Conservation (phyloP, 306 rosid genomes). For the Cicer bijugum region DNA sequence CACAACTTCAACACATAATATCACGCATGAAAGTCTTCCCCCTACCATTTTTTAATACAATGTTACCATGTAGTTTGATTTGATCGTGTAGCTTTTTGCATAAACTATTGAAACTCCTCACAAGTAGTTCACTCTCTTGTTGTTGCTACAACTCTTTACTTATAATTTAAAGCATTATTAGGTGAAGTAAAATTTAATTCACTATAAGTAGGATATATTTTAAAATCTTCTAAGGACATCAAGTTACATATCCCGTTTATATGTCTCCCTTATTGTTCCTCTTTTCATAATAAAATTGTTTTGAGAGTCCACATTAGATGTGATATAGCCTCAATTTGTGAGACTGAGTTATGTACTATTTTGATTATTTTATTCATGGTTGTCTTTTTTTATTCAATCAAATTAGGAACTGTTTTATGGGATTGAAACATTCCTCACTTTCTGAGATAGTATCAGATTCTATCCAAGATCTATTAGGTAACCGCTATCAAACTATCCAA, state of each 20-base stretch:
- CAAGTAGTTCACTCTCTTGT: not conserved
- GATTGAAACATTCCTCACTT: not conserved
- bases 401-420: too few species aligned
- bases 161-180: not conserved
- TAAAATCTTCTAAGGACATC: too few species aligned
- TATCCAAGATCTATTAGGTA: not conserved
- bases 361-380: too few species aligned
- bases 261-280: not conserved
- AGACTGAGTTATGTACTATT: not conserved
- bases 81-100: not conserved
- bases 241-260: too few species aligned
- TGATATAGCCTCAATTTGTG: not conserved
- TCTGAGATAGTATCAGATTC: not conserved
- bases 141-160: not conserved
- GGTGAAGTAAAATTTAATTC: too few species aligned
- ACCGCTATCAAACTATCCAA: not conserved
- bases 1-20: not conserved
- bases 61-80: not conserved
- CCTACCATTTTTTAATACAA: constrained; percentile 3
- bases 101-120: not conserved
- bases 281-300: not conserved
- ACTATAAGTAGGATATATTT: too few species aligned
- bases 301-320: not conserved
- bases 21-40: not conserved
- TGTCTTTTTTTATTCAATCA: too few species aligned